A percentile compares a stretch with the other conserved stretches of the same genome.
Conservation (phyloP, 495 filamentous ascomycete species). For the Rostrohypoxylon terebratum region DNA sequence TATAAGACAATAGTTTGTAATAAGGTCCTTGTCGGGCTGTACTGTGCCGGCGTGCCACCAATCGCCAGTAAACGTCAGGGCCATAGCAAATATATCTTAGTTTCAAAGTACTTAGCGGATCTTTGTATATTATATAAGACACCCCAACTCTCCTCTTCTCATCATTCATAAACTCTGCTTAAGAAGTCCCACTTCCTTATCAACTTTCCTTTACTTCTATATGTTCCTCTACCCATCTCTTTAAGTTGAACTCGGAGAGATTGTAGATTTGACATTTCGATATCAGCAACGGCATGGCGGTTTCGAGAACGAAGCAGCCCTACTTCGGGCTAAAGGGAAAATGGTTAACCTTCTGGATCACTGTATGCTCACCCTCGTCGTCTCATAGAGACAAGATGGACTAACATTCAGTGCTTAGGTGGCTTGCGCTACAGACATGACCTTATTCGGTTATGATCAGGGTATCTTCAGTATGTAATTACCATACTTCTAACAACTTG, state of each 20-base stretch:
- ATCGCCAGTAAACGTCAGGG: background rate
- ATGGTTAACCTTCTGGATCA: slow-evolving; percentile 70
- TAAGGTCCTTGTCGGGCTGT: slow-evolving; percentile 14
- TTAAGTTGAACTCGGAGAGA: slow-evolving; percentile 12
- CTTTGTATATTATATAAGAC: slow-evolving; percentile 27
- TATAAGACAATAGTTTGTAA: slow-evolving; percentile 15
- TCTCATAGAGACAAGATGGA: background rate
- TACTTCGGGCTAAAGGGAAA: slow-evolving; percentile 69
- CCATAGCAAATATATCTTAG: slow-evolving; percentile 2
- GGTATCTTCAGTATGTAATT: slow-evolving; percentile 43
- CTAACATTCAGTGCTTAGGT: slow-evolving; percentile 49
- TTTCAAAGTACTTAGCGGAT: background rate
- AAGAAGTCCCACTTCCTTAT: slow-evolving; percentile 6
- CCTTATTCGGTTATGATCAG: slow-evolving; percentile 71
- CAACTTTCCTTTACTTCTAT: background rate
- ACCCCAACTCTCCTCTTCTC: background rate
- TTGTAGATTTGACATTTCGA: background rate
- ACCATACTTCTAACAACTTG: background rate
- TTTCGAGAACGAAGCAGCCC: slow-evolving; percentile 52
- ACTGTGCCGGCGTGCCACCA: slow-evolving; percentile 32
- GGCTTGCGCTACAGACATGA: slow-evolving; percentile 69
- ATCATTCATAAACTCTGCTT: background rate
- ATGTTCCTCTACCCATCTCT: slow-evolving; percentile 8
- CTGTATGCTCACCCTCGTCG: slow-evolving; percentile 49
- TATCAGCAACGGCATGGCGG: slow-evolving; percentile 24